phyloP scores from a whole-genome alignment of 352 stramenopile genomes.

The Pythium insidiosum region DNA sequence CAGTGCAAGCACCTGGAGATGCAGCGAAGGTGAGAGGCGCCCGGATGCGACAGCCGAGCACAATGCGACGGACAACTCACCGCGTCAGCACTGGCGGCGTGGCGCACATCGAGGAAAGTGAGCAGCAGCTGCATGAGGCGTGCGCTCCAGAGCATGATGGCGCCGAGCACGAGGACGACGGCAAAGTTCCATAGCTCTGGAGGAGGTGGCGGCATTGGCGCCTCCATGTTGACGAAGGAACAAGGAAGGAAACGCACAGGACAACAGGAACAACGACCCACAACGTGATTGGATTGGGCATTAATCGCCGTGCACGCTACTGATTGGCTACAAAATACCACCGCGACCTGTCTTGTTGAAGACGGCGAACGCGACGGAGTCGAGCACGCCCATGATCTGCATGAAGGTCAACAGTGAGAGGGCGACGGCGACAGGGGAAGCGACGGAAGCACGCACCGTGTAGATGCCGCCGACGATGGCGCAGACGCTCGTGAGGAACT shows the following conservation, averaged over 20 bases:
- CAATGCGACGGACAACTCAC: conserved; percentile 29
- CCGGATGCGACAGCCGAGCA: too few relatives aligned
- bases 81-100: conserved; percentile 26
- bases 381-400: conserved; percentile 28
- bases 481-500: conserved; percentile 90
- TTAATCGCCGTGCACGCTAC: too few relatives aligned
- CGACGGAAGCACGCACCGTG: conserved; percentile 38
- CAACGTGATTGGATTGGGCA: conserved; percentile 16
- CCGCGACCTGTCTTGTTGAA: too few relatives aligned
- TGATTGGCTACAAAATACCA: conserved; percentile 10
- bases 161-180: conserved; percentile 30
- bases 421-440: neutral
- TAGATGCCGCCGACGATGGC: conserved; percentile 91
- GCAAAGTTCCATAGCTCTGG: conserved; percentile 59
- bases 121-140: conserved; percentile 31
- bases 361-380: too few relatives aligned
- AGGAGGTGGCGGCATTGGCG: conserved; percentile 19
- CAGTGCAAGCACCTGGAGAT: conserved; percentile 13
- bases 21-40: neutral
- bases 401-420: neutral
- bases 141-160: conserved; percentile 31
- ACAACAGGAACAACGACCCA: conserved; percentile 6
- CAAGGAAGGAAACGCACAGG: too few relatives aligned
- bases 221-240: too few relatives aligned
- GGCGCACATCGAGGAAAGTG: conserved; percentile 27